Evolutionary conservation across 2,329 filamentous ascomycete species (phyloP).

Genomic region (Calonectria fujianensis): DNA sequence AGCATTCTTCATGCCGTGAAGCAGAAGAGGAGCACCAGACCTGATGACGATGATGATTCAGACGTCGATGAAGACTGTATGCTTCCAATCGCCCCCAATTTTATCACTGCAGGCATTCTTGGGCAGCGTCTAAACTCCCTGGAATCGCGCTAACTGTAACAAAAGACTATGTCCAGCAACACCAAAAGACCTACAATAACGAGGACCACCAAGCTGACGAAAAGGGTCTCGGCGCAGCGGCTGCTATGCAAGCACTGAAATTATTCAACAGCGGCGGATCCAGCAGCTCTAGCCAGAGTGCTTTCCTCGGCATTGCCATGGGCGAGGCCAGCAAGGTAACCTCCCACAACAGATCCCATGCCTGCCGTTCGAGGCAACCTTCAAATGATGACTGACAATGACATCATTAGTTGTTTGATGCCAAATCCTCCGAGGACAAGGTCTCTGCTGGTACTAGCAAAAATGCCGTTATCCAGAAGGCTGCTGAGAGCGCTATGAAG

Average conservation of each 20-base stretch:
- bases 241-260: slow-evolving; percentile 88
- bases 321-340: slow-evolving; percentile 83
- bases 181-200: slow-evolving; percentile 83
- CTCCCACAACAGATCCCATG: background rate
- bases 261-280: slow-evolving; percentile 79
- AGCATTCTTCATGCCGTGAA: slow-evolving; percentile 67
- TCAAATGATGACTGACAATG: slow-evolving; percentile 35
- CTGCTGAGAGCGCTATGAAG: slow-evolving; percentile 91
- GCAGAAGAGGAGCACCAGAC: slow-evolving; percentile 69
- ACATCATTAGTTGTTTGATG: slow-evolving; percentile 74
- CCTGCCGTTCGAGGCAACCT: background rate
- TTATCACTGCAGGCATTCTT: background rate
- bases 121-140: background rate
- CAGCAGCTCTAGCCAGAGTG: slow-evolving; percentile 78
- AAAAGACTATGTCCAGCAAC: slow-evolving; percentile 80
- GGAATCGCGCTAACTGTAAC: too few relatives aligned
- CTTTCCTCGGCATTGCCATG: slow-evolving; percentile 91
- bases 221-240: slow-evolving; percentile 79
- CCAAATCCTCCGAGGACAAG: slow-evolving; percentile 73
- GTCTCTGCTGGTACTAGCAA: slow-evolving; percentile 79
- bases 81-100: slow-evolving; percentile 28
- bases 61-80: slow-evolving; percentile 71
- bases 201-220: slow-evolving; percentile 68
- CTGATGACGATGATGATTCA: slow-evolving; percentile 71
- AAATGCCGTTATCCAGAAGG: slow-evolving; percentile 85